Conservation (phyloP, 139 green algal genomes). For the Coelastrella sp. region DNA sequence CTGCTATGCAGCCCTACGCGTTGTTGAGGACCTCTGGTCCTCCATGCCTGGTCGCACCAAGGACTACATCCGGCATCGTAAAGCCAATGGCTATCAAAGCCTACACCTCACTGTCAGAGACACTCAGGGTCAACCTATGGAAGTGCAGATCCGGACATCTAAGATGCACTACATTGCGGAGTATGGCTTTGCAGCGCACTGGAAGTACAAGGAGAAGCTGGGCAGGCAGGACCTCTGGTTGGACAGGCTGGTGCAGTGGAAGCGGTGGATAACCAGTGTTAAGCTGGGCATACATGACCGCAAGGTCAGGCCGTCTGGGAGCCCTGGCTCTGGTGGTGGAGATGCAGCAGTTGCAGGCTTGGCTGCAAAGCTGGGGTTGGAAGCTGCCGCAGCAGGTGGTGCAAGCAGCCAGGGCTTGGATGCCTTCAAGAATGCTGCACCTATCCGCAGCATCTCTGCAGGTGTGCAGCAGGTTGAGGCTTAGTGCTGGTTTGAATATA, state of each 20-base stretch:
- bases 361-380: constrained; percentile 1
- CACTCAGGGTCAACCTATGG: constrained; percentile 61
- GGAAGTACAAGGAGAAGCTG: constrained; percentile 92
- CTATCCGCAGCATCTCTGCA: background rate
- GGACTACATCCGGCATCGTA: constrained; percentile 90
- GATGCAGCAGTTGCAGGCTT: constrained; percentile 41
- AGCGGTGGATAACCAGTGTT: constrained; percentile 43
- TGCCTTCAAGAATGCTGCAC: background rate
- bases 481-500: too few species aligned
- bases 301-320: constrained; percentile 41
- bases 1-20: constrained; percentile 85
- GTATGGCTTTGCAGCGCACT: constrained; percentile 91
- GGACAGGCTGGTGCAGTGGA: constrained; percentile 51
- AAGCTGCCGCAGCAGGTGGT: background rate
- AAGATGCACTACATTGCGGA: constrained; percentile 95
- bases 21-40: constrained; percentile 71
- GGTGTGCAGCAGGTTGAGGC: background rate
- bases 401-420: constrained; percentile 1
- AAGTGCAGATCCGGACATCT: constrained; percentile 85
- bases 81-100: constrained; percentile 90
- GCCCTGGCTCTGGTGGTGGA: background rate
- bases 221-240: constrained; percentile 48
- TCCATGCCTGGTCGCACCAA: constrained; percentile 69
- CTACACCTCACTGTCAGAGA: constrained; percentile 66
- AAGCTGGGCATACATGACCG: constrained; percentile 44